phyloP scores from a whole-genome alignment of 2,329 filamentous ascomycete species.

The Colletotrichum sp. region DNA sequence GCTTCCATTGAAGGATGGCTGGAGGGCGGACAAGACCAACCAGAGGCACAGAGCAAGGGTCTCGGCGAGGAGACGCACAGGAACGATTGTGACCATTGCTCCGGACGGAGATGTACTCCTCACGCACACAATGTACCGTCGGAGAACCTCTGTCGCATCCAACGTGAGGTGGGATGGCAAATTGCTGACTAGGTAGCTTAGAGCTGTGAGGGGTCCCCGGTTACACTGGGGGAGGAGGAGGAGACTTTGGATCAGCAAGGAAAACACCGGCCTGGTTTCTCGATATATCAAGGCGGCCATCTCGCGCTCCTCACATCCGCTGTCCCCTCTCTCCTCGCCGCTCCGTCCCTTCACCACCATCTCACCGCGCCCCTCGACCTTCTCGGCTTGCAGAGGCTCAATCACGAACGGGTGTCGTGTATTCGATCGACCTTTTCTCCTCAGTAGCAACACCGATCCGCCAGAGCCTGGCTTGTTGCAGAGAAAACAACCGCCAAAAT shows the following conservation, averaged over 20 bases:
- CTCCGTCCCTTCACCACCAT: not conserved
- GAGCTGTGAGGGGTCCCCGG: conserved; percentile 11
- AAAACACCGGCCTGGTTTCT: conserved; percentile 1
- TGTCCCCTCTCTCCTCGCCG: not conserved
- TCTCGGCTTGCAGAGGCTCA: not conserved
- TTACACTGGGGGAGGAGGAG: conserved; percentile 1
- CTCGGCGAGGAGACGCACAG: not conserved
- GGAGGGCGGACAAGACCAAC: not conserved
- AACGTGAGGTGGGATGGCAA: not conserved
- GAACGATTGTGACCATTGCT: conserved; percentile 10
- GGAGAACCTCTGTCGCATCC: not conserved
- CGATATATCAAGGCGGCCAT: conserved; percentile 13
- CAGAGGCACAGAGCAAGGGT: not conserved
- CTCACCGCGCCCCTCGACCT: not conserved
- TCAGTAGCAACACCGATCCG: conserved; percentile 10
- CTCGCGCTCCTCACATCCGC: not conserved
- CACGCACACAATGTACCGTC: not conserved
- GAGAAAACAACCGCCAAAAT: conserved; percentile 10
- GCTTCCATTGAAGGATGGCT: not conserved
- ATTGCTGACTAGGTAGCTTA: not conserved
- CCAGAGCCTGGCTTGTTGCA: conserved; percentile 17
- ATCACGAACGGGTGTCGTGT: conserved; percentile 4
- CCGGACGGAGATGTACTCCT: not conserved
- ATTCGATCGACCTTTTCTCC: not conserved
- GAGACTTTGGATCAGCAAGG: not conserved